Conservation (phyloP, 1,284 basidiomycete genomes). For the Sanghuangporus sanghuang region DNA sequence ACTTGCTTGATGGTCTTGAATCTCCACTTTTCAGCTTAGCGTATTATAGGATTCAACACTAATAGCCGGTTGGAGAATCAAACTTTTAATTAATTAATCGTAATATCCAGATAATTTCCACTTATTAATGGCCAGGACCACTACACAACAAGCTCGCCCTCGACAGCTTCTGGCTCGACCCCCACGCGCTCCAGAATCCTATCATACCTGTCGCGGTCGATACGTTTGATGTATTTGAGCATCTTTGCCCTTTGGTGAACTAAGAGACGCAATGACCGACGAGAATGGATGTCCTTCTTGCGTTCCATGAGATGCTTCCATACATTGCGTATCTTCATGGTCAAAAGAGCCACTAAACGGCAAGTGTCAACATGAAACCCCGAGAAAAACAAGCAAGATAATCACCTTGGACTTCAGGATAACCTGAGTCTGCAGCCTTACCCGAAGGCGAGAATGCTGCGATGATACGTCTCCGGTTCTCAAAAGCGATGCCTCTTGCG, state of each 20-base stretch:
- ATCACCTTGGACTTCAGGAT: slow-evolving; percentile 85
- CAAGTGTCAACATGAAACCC: slow-evolving; percentile 6
- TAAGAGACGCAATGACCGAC: slow-evolving; percentile 66
- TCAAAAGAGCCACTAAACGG: slow-evolving; percentile 74
- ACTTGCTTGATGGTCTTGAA: no score
- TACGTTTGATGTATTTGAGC: slow-evolving; percentile 73
- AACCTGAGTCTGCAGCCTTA: slow-evolving; percentile 74
- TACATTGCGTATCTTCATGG: slow-evolving; percentile 81
- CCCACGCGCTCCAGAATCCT: slow-evolving; percentile 70
- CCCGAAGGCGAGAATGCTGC: slow-evolving; percentile 66
- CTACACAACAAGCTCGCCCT: slow-evolving; percentile 78
- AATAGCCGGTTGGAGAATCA: no score
- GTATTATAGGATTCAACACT: no score
- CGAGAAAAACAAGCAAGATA: slow-evolving; percentile 17
- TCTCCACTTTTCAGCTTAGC: no score
- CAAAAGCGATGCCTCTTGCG: slow-evolving; percentile 77
- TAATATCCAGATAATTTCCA: background rate
- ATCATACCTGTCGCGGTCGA: slow-evolving; percentile 71
- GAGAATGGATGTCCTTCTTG: slow-evolving; percentile 77
- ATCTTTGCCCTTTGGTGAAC: slow-evolving; percentile 83
- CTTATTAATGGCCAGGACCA: background rate
- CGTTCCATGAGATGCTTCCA: slow-evolving; percentile 67
- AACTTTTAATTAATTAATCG: background rate
- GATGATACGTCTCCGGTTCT: slow-evolving; percentile 82
- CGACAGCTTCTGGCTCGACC: slow-evolving; percentile 74